Evolutionary conservation across 2,329 filamentous ascomycete genomes (phyloP).

Genomic region (Pseudogymnoascus verrucosus): DNA sequence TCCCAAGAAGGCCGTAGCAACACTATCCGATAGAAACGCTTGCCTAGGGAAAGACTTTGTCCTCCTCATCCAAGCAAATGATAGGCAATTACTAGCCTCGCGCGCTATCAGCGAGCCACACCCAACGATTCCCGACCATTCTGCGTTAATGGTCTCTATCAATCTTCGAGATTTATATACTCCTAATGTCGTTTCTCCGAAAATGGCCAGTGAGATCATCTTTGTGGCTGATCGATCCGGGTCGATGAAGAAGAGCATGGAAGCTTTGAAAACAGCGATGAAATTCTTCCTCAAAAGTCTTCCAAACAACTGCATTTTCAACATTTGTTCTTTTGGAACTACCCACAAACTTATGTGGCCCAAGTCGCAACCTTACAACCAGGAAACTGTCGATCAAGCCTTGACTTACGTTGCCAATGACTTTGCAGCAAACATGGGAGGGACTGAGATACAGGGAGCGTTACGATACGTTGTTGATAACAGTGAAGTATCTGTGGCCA

Average conservation of each 20-base stretch:
- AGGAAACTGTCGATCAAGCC: slow-evolving; percentile 37
- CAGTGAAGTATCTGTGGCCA: slow-evolving; percentile 24
- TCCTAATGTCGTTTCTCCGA: slow-evolving; percentile 57
- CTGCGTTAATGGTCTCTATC: slow-evolving; percentile 62
- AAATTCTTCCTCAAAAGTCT: slow-evolving; percentile 59
- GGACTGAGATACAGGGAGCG: slow-evolving; percentile 44
- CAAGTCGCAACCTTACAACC: slow-evolving; percentile 39
- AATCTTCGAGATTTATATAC: slow-evolving; percentile 32
- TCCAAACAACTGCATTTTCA: slow-evolving; percentile 57
- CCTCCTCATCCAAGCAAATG: slow-evolving; percentile 53
- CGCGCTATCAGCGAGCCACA: slow-evolving; percentile 52
- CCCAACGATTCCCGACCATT: slow-evolving; percentile 49
- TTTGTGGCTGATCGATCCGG: slow-evolving; percentile 67
- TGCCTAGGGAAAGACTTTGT: slow-evolving; percentile 59
- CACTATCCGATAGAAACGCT: slow-evolving; percentile 43
- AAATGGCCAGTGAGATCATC: slow-evolving; percentile 52
- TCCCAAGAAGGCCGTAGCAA: slow-evolving; percentile 51
- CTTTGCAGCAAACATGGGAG: slow-evolving; percentile 42
- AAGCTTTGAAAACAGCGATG: slow-evolving; percentile 46
- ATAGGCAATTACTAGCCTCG: slow-evolving; percentile 43
- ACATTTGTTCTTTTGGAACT: slow-evolving; percentile 60
- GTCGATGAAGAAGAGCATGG: slow-evolving; percentile 51
- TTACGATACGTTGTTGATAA: slow-evolving; percentile 35
- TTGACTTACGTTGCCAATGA: slow-evolving; percentile 26
- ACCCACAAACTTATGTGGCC: slow-evolving; percentile 38